phyloP scores from a whole-genome alignment of 805 yeast genomes.

The Yamadazyma philogaea region DNA sequence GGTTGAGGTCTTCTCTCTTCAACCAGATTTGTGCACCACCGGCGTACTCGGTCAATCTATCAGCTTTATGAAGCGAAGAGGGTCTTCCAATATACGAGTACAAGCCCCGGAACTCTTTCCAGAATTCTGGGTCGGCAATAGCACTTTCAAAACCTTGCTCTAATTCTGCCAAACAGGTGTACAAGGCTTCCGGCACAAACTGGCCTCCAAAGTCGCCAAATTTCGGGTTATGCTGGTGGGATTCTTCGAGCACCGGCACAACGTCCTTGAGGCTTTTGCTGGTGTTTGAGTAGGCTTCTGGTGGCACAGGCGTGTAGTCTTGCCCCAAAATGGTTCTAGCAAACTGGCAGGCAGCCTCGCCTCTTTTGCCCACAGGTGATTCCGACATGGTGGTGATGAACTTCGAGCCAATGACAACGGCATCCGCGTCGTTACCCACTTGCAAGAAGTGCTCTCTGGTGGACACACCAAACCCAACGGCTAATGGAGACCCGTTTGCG shows the following conservation, averaged over 20 bases:
- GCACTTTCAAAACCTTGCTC: slow-evolving; percentile 87
- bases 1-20: slow-evolving; percentile 93
- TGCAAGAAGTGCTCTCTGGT: slow-evolving; percentile 84
- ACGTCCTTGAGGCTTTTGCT: slow-evolving; percentile 26
- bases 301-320: slow-evolving; percentile 33
- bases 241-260: slow-evolving; percentile 46
- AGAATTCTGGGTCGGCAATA: slow-evolving; percentile 82
- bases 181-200: slow-evolving; percentile 95
- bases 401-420: slow-evolving; percentile 93
- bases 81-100: slow-evolving; percentile 97
- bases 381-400: slow-evolving; percentile 69
- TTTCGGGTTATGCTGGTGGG: slow-evolving; percentile 66
- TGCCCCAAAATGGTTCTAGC: slow-evolving; percentile 68
- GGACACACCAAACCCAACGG: slow-evolving; percentile 96
- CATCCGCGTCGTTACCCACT: slow-evolving; percentile 83
- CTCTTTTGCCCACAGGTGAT: slow-evolving; percentile 58
- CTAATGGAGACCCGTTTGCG: slow-evolving; percentile 71
- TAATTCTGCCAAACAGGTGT: slow-evolving; percentile 84
- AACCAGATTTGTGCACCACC: slow-evolving; percentile 96
- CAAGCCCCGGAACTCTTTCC: slow-evolving; percentile 85
- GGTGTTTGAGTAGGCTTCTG: slow-evolving; percentile 23
- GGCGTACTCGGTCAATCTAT: slow-evolving; percentile 79
- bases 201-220: slow-evolving; percentile 99
- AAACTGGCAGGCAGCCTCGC: slow-evolving; percentile 60
- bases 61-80: slow-evolving; percentile 86